These are phyloP conservation scores for Lithohypha guttulata DNA, from an alignment of 2,329 filamentous ascomycete genomes.

Conservation along the genomic window DNA sequence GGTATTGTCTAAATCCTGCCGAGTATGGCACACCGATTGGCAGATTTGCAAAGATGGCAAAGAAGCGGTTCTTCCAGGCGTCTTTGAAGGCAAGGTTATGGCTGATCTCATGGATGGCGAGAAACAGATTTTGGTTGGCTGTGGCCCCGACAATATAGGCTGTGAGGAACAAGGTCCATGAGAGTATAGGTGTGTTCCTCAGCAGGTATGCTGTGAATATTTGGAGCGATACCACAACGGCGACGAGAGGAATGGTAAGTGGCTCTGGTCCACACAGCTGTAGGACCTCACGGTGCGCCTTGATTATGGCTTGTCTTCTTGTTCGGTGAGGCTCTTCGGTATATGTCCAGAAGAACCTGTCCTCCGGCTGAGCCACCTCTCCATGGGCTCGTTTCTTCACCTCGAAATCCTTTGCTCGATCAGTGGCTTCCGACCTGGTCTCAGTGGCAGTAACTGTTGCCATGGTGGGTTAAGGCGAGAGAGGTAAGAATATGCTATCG, in stretches of 20 bases:
- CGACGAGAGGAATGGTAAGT: conserved; percentile 85
- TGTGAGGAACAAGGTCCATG: conserved; percentile 72
- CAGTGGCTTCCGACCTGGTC: not conserved
- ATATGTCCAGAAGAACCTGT: conserved; percentile 95
- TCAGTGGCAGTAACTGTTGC: conserved; percentile 8
- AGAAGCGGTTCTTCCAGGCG: conserved; percentile 64
- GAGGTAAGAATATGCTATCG: no score
- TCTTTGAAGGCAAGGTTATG: conserved; percentile 92
- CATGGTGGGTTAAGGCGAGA: not conserved
- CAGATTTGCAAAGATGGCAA: conserved; percentile 89
- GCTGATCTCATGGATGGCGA: conserved; percentile 97
- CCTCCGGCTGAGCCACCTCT: conserved; percentile 22
- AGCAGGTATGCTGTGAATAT: conserved; percentile 66
- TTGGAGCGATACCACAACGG: conserved; percentile 73
- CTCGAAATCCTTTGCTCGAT: not conserved
- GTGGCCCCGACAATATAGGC: conserved; percentile 90
- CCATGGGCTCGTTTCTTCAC: not conserved
- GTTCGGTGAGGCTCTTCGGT: conserved; percentile 95
- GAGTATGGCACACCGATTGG: conserved; percentile 95
- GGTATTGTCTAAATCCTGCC: conserved; percentile 92
- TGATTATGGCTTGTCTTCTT: conserved; percentile 85
- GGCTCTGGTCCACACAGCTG: conserved; percentile 96
- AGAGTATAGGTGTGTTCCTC: conserved; percentile 65
- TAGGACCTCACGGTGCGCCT: conserved; percentile 92
- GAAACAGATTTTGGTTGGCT: conserved; percentile 95